Evolutionary conservation across 345 rosid genomes (phyloP).

Genomic region (Moricandia moricandioides): DNA sequence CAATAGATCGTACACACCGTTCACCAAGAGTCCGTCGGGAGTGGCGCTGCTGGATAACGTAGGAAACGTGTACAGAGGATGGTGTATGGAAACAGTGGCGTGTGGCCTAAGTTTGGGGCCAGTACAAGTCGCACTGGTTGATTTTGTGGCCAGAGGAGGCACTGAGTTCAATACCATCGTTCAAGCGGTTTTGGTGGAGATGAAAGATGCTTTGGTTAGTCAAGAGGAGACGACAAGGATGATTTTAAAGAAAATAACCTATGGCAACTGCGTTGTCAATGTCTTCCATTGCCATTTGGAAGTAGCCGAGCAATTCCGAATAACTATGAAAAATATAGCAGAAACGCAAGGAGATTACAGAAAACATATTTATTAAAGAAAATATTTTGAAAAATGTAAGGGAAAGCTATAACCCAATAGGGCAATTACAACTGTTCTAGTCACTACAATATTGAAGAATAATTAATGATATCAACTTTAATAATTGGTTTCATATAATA

Average conservation of each 20-base stretch:
- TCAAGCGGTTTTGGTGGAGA: slow-evolving; percentile 59
- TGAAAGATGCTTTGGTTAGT: background rate
- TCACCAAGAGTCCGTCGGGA: too few species aligned
- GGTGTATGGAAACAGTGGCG: slow-evolving; percentile 48
- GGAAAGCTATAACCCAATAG: background rate
- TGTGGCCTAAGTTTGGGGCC: slow-evolving; percentile 55
- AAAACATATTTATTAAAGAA: background rate
- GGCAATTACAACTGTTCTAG: background rate
- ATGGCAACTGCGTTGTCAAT: background rate
- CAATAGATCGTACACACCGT: too few species aligned
- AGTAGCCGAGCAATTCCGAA: background rate
- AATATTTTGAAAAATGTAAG: background rate
- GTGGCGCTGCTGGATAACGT: too few species aligned
- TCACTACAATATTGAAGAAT: background rate
- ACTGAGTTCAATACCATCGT: slow-evolving; percentile 60
- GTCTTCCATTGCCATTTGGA: background rate
- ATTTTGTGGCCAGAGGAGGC: slow-evolving; percentile 51
- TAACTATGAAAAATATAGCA: background rate
- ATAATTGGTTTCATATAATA: too few species aligned
- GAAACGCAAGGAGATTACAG: background rate
- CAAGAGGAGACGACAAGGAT: background rate
- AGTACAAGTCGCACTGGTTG: slow-evolving; percentile 83
- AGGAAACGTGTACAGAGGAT: slow-evolving; percentile 55
- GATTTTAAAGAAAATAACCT: background rate
- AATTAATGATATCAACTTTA: background rate